Evolutionary conservation across 345 rosid genomes (phyloP), one percentile per base, ranked within the genome.

Genomic region (Schrenkiella parvula): DNA sequence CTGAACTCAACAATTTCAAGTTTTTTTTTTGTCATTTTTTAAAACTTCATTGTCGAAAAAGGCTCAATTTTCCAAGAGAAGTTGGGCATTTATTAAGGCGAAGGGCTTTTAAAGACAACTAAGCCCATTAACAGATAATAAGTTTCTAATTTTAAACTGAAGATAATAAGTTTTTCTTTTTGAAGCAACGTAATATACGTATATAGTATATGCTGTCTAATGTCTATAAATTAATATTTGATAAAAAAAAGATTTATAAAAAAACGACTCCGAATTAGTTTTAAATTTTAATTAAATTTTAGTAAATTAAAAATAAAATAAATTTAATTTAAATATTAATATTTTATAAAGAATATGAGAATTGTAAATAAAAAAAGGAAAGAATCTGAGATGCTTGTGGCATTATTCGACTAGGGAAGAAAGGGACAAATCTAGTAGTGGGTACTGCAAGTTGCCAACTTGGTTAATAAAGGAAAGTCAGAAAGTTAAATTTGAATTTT

Each of bases 391-490:
- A 23, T 68, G 74, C 58, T 43, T 68, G 59, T 75, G 21, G 73
- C 29, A 29, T 74, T 68, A 46, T 62, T 60, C 64, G 65, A 29
- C 12, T 68, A 37, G 39, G 70, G 56, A 60, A 62, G 65, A 68
- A 62, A 76, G 59, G 51, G 70, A 53, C 70, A 68, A 75, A 68
- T 53, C 35, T 61, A 68, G 71, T 61, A 68, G 71, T 69, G 61
- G 63, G 6, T 21, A 26, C 52, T 75, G 41, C 79, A 76, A 76
- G 60, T 63, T 63, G 75, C 79, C 71, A 76, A 76, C 71, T 69
- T 69, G 66, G 31, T 39, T 59, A 38, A 6, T 12, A 35, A 12
- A 26, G 14, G 22, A 63, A 46, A 9, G 34, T 47, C 39, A 32
- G 48, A 54, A 75, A 68, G 32, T 35, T 52, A 17, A 22, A 3